Evolutionary conservation across 768 basidiomycete species (phyloP).

Genomic region (Tulasnella sp.): DNA sequence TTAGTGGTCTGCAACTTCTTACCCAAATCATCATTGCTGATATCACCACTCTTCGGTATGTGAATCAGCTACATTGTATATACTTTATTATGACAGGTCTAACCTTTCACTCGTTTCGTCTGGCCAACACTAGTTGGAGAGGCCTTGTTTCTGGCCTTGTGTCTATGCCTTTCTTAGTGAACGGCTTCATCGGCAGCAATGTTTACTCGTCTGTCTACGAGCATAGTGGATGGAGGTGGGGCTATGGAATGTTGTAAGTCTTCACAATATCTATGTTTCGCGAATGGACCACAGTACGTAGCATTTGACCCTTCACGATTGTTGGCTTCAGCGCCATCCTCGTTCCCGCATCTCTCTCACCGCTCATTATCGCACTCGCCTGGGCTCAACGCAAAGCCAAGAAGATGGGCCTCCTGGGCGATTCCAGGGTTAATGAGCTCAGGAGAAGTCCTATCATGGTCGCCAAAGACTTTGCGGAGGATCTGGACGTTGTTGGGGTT

Average conservation of each 20-base stretch:
- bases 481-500: background rate
- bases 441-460: too few species aligned
- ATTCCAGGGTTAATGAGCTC: slow-evolving; percentile 11
- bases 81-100: too few species aligned
- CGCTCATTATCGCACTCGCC: slow-evolving; percentile 43
- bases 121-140: slow-evolving; percentile 30
- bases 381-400: slow-evolving; percentile 45
- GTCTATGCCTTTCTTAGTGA: slow-evolving; percentile 47
- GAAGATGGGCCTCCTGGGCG: slow-evolving; percentile 26
- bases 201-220: slow-evolving; percentile 38
- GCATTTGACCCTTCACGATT: slow-evolving; percentile 22
- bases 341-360: slow-evolving; percentile 39
- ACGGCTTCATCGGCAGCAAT: slow-evolving; percentile 56
- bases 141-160: slow-evolving; percentile 40
- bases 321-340: slow-evolving; percentile 52
- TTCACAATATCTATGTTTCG: background rate
- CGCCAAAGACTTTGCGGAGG: too few species aligned
- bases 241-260: slow-evolving; percentile 36
- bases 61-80: too few species aligned
- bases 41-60: slow-evolving; percentile 39
- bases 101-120: too few species aligned
- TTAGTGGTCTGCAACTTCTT: slow-evolving; percentile 49
- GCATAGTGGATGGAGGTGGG: slow-evolving; percentile 56
- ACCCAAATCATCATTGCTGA: slow-evolving; percentile 57
- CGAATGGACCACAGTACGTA: slow-evolving; percentile 5